Evolutionary conservation across 1,284 basidiomycete genomes (phyloP).

Genomic region (Fomitopsis schrenkii): DNA sequence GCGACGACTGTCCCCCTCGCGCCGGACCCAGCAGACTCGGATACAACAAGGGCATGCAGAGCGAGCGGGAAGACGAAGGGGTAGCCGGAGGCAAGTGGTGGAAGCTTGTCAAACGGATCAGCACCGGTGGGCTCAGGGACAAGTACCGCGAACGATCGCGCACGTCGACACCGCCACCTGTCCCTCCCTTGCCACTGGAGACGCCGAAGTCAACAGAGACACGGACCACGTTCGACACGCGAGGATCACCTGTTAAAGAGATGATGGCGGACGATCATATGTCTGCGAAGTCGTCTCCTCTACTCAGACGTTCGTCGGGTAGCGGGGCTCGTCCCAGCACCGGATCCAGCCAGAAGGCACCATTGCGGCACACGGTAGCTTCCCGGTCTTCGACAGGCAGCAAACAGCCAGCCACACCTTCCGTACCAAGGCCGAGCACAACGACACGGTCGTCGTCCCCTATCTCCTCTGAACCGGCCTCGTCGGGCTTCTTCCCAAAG

Average conservation of each 20-base stretch:
- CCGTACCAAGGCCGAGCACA: conserved; percentile 32
- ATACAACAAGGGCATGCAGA: conserved; percentile 18
- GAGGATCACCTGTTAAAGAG: conserved; percentile 14
- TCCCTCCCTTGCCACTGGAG: conserved; percentile 53
- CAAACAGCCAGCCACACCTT: conserved; percentile 17
- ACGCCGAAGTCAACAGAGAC: conserved; percentile 9
- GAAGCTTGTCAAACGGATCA: conserved; percentile 68
- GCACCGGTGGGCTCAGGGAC: conserved; percentile 58
- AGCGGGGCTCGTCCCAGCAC: conserved; percentile 24
- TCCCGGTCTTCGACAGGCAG: conserved; percentile 18
- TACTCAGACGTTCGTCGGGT: conserved; percentile 29
- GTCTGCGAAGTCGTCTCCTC: conserved; percentile 20
- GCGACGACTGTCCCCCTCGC: conserved; percentile 8
- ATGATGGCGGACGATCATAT: conserved; percentile 14
- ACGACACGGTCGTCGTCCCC: conserved; percentile 52
- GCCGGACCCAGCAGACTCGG: conserved; percentile 6
- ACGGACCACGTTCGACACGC: conserved; percentile 18
- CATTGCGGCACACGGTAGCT: conserved; percentile 11
- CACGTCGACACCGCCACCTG: conserved; percentile 44
- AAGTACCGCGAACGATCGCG: conserved; percentile 34
- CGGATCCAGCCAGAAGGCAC: conserved; percentile 7
- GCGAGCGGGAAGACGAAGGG: conserved; percentile 28
- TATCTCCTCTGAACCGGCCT: conserved; percentile 51
- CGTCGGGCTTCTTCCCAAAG: conserved; percentile 44
- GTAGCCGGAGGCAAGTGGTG: conserved; percentile 46